Evolutionary conservation across 1,139 yeast species (phyloP).

Genomic region (Yamadazyma oceani): DNA sequence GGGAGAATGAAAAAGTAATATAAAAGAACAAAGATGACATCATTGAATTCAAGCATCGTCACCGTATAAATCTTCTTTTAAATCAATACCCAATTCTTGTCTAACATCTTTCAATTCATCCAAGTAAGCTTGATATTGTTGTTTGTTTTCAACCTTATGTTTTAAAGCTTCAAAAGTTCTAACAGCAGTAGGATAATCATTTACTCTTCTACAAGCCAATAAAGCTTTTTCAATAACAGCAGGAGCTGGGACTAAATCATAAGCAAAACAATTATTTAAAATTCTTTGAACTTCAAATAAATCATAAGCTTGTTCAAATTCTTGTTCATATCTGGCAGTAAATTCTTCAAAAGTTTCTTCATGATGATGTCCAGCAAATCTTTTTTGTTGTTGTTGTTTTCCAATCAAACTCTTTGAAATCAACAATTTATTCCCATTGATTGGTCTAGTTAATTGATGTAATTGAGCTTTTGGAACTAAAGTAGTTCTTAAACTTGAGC

Average conservation of each 20-base stretch:
- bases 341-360: conserved; percentile 96
- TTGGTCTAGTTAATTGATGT: conserved; percentile 9
- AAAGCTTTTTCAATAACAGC: conserved; percentile 93
- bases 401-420: conserved; percentile 1
- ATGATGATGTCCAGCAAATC: conserved; percentile 73
- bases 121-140: conserved; percentile 92
- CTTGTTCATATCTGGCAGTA: conserved; percentile 91
- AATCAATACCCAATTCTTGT: conserved; percentile 89
- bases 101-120: conserved; percentile 92
- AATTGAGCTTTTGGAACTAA: conserved; percentile 26
- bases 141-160: conserved; percentile 91
- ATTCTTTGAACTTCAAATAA: conserved; percentile 89
- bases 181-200: conserved; percentile 97
- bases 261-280: conserved; percentile 95
- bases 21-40: neutral
- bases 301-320: conserved; percentile 97
- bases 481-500: conserved; percentile 54
- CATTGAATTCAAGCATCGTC: conserved; percentile 21
- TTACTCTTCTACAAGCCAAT: conserved; percentile 98
- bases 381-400: conserved; percentile 21
- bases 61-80: conserved; percentile 82
- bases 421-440: conserved; percentile 10
- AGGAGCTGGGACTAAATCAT: conserved; percentile 98
- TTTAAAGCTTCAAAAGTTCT: conserved; percentile 95
- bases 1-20: neutral